Base-by-base conservation (phyloP, 2,329 filamentous ascomycete genomes). In the Aplosporella prunicola region DNA sequence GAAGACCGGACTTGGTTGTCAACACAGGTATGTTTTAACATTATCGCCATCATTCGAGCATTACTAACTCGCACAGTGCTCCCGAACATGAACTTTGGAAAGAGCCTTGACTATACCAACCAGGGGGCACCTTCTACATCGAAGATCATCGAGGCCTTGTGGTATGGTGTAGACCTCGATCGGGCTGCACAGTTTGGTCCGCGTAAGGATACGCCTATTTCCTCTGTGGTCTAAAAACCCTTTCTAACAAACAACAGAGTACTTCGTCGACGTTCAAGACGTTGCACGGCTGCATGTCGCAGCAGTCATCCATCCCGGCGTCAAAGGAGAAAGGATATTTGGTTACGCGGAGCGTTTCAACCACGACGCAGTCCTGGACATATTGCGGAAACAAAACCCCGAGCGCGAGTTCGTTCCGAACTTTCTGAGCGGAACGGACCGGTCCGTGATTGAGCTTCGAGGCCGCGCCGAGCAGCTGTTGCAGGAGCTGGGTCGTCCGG, bases 1-100 rank as follows among this genome's bases (percentile, higher is more conserved):
- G 60, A 22, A 56, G 60, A 17, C 61, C 62, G 5, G 33, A 44
- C 3, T 67, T 68, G 45, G 52, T 53, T 6, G 51, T 60, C 16
- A 63, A 66, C 37, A 44, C 60, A n/a, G 42, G 45, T 39, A 40
- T 41, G 18, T 38, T 30, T 11, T 38, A 30, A 18, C 10, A n/a
- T 11, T 7, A 20, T 16, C 4, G n/a, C 8, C 10, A 8, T n/a
- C n/a, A 5, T n/a, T n/a, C n/a, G n/a, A n/a, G n/a, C n/a, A 9
- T 5, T 17, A 6, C 10, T 17, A 4, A 5, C 13, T n/a, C 34
- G 23, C 13, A 36, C 35, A 32, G 38, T 40, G 9, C 26, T 40
- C 11, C 38, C 38, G 5, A 16, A 32, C 5, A 38, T 36, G 17
- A 48, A 43, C 33, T 47, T 47, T 17, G 46, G 46, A 2, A 43